Evolutionary conservation across 2,329 filamentous ascomycete genomes (phyloP), one percentile per base, ranked within the genome.

Genomic region (Emergomyces africanus): DNA sequence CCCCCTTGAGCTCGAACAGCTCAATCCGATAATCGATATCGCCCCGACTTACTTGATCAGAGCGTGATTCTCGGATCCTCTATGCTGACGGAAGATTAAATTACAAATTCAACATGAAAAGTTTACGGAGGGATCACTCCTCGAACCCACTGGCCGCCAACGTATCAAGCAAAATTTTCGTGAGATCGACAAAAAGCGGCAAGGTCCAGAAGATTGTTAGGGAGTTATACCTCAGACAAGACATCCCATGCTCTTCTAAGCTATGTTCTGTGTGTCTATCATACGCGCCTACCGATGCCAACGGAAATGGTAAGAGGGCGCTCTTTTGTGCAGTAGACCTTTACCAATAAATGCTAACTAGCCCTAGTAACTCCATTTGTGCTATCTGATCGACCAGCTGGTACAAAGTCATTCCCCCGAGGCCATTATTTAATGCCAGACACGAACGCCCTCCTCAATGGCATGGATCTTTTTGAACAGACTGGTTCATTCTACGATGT

Each of bases 201-300:
- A 96, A 96, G 78, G 92, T 97, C 61, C 94, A 97, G 74, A 99
- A 99, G 80, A 95, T 99, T 69, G 94, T 99, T 65, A 85, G 91
- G 68, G 94, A 99, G 78, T 82, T 97, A 63, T 99, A 99, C 75
- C 81, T 99, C 62, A 85, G 94, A 73, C 89, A 92, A 76, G 94
- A 99, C 72, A 97, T 99, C 69, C 92, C 94, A 55, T 99, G 94
- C 77, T 96, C 92, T 39, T 97, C 92, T 30, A 88, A 86, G 73
- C 79, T 99, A 50, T 99, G 94, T 78, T 81, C 81, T 62, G 76
- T 75, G 68, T 99, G 94, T 72, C 79, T 88, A 50, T 79, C 84
- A 53, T 82, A 78, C 64, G 89, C 90, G 1, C 91, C 90, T 0
- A 80, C 83, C 64, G 89, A 94, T 77, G 90, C 91, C 33, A 82